Percentiles rank a stretch among this genome's conserved stretches.
Conservation (phyloP, 148 eudicot genomes). For the Rheum nobile region DNA sequence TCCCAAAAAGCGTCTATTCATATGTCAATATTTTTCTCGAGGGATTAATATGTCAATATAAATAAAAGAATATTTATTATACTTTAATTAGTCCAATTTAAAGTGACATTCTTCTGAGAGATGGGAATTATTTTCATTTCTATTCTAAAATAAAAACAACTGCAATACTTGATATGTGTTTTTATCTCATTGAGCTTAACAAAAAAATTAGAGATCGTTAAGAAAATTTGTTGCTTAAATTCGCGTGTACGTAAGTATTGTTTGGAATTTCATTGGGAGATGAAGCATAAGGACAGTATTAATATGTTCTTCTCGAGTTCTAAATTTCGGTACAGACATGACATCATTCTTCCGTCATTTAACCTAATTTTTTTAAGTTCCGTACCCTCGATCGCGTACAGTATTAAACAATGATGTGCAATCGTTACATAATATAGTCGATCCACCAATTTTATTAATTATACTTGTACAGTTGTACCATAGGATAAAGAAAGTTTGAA, state of each 20-base stretch:
- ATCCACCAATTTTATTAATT: neutral
- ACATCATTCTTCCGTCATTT: slow-evolving; percentile 1
- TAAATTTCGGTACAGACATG: slow-evolving; percentile 5
- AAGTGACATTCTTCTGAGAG: too few species aligned
- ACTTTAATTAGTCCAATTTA: too few species aligned
- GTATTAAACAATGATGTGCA: slow-evolving; percentile 3
- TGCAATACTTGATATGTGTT: neutral
- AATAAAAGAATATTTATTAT: too few species aligned
- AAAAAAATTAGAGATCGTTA: neutral
- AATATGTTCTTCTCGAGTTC: slow-evolving; percentile 9
- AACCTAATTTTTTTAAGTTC: neutral
- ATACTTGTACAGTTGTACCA: neutral
- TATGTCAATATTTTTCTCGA: too few species aligned
- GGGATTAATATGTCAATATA: too few species aligned
- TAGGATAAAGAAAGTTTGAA: neutral
- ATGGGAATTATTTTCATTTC: too few species aligned
- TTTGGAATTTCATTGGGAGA: neutral
- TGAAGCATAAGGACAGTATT: neutral
- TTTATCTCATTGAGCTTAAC: neutral
- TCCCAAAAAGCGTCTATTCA: too few species aligned
- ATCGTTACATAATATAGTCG: neutral
- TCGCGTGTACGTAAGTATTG: neutral
- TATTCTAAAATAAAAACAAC: too few species aligned
- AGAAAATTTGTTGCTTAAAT: neutral
- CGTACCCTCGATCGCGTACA: neutral